These are phyloP conservation scores for Geotrichum cucujoidarum DNA, from an alignment of 1,139 yeast genomes.

Conservation along the genomic window DNA sequence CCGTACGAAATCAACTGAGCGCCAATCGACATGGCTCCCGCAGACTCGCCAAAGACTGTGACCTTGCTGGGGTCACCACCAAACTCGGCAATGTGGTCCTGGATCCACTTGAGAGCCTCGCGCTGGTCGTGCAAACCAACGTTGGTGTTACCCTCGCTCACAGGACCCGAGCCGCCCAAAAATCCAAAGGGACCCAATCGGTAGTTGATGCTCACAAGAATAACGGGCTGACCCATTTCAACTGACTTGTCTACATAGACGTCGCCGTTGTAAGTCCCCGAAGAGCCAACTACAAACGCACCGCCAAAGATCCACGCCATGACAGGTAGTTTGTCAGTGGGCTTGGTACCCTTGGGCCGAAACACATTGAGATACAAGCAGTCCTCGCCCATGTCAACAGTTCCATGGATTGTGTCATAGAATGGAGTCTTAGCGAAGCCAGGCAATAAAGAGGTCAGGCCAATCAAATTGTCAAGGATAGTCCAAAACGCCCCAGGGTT, in stretches of 20 bases:
- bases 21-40: constrained; percentile 37
- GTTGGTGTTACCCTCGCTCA: constrained; percentile 27
- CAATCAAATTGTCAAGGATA: not conserved
- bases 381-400: constrained; percentile 22
- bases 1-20: constrained; percentile 30
- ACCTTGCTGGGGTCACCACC: constrained; percentile 39
- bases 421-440: not conserved
- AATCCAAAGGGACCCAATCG: constrained; percentile 38
- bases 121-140: constrained; percentile 38
- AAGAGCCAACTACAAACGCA: constrained; percentile 28
- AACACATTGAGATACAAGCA: constrained; percentile 25
- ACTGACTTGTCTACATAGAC: constrained; percentile 11
- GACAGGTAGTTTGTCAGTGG: constrained; percentile 27
- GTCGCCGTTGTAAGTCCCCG: constrained; percentile 15
- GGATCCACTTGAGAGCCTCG: constrained; percentile 37
- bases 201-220: constrained; percentile 24
- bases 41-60: constrained; percentile 38
- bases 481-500: not conserved
- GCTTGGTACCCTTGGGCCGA: constrained; percentile 20
- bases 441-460: not conserved
- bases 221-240: constrained; percentile 17
- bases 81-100: constrained; percentile 33
- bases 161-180: constrained; percentile 30
- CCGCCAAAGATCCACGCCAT: constrained; percentile 34
- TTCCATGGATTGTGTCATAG: not conserved